Evolutionary conservation across 208 protist species (phyloP).

Genomic region (Leptomonas pyrrhocoris): DNA sequence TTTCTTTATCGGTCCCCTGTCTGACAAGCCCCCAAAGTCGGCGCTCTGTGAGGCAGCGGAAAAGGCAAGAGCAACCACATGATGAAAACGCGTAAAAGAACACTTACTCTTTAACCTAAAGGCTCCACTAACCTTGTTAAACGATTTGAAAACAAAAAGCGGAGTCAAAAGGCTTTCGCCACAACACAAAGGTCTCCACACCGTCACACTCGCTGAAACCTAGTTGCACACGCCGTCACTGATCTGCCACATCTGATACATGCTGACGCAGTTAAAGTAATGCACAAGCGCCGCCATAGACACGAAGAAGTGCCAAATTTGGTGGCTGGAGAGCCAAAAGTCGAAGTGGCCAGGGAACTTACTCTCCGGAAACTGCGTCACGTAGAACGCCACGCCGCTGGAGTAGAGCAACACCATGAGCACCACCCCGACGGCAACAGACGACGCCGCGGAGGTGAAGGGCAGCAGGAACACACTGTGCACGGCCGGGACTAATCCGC

Average conservation of each 20-base stretch:
- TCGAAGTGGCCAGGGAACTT: slow-evolving; percentile 78
- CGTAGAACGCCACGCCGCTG: slow-evolving; percentile 76
- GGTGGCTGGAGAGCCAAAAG: slow-evolving; percentile 65
- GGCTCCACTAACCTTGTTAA: too few species aligned
- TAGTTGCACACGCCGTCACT: slow-evolving; percentile 40
- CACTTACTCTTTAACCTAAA: too few species aligned
- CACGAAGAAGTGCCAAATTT: slow-evolving; percentile 86
- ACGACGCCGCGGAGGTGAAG: slow-evolving; percentile 23
- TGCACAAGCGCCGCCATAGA: slow-evolving; percentile 70
- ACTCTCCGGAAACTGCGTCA: slow-evolving; percentile 72
- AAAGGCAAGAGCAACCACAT: too few species aligned
- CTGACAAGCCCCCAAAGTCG: too few species aligned
- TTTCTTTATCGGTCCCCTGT: too few species aligned
- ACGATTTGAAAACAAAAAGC: too few species aligned
- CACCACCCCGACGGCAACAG: slow-evolving; percentile 47
- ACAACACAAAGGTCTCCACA: too few species aligned
- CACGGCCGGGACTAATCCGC: slow-evolving; percentile 61
- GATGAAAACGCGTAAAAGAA: too few species aligned
- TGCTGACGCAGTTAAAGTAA: slow-evolving; percentile 72
- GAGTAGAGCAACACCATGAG: slow-evolving; percentile 76
- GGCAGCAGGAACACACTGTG: slow-evolving; percentile 58
- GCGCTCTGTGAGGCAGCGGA: too few species aligned
- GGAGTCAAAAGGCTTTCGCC: not conserved
- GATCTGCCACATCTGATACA: slow-evolving; percentile 64
- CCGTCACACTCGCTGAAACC: too few species aligned